Base-by-base conservation (phyloP, 2,329 filamentous ascomycete genomes). In the Penicillium expansum region DNA sequence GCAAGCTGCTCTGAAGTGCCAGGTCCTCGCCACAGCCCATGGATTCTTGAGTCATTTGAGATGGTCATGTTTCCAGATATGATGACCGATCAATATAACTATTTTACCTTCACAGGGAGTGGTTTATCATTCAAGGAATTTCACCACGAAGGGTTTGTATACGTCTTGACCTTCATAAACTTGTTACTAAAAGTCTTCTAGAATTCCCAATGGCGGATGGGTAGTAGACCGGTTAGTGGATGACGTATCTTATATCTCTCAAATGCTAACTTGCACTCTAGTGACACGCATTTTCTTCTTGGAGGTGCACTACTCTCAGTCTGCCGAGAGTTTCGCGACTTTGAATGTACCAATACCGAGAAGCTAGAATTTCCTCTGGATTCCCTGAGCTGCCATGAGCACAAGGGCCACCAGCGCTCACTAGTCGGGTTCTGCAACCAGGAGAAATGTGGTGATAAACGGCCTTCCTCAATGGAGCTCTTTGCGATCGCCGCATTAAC, bases 381-480 rank as follows among this genome's bases (percentile, higher is more conserved):
- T 50, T 32, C 18, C 32, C 27, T 50, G 11, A 27, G 37, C 37
- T 50, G 27, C 37, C 37, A 50, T 50, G 1, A 41, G 37, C 37
- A 50, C 7, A 50, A 50, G 48, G 48, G 37, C 48, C 48, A 50
- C 48, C 24, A 50, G 37, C 35, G 35, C 37, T 41, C 48, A 41
- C 16, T 50, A 16, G 27, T 50, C 48, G 27, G 11, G 48, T 42
- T 50, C 48, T 8, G n/a, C 11, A 41, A 41, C 24, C n/a, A 30
- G 27, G 48, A 50, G 24, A 41, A 32, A 50, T 50, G 27, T 50
- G 24, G 35, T 41, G n/a, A 50, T 41, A 33, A 50, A 41, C 37
- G 37, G 27, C 48, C 48, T 41, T 50, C 37, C 48, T 50, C 48
- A 18, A 50, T 50, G 27, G 48, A 50, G 48, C 27, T 50, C 27